Conservation (phyloP, 352 stramenopile species). For the Plasmopara halstedii region DNA sequence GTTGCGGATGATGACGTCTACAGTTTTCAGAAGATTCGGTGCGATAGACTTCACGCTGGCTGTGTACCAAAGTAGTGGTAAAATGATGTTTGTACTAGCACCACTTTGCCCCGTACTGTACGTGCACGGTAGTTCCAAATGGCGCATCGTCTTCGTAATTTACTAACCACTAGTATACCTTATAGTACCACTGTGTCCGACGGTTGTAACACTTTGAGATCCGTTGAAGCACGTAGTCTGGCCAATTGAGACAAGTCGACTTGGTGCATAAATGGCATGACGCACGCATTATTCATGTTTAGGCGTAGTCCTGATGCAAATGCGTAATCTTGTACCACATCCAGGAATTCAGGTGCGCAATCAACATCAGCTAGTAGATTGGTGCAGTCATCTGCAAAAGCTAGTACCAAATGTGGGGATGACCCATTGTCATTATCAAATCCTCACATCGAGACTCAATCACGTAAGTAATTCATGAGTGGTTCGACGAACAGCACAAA, state of each 20-base stretch:
- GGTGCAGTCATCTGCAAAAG: conserved; percentile 11
- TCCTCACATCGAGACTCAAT: not conserved
- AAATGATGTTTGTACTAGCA: not conserved
- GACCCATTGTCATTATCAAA: not conserved
- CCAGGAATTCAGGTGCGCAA: too few relatives aligned
- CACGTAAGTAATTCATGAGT: conserved; percentile 4
- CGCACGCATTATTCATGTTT: not conserved
- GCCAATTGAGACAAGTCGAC: not conserved
- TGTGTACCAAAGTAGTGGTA: not conserved
- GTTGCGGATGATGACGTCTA: too few relatives aligned
- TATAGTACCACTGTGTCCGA: not conserved
- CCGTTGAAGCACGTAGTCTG: not conserved
- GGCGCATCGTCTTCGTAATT: not conserved
- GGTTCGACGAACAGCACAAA: conserved; percentile 12
- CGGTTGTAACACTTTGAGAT: too few relatives aligned
- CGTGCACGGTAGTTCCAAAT: not conserved
- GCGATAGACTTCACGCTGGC: too few relatives aligned
- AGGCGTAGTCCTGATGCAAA: too few relatives aligned
- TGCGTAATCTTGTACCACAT: too few relatives aligned
- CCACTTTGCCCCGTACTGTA: not conserved
- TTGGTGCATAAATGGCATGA: not conserved
- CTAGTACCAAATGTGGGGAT: not conserved
- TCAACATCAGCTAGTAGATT: too few relatives aligned
- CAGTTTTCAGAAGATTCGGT: too few relatives aligned
- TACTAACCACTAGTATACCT: not conserved